Evolutionary conservation across 306 rosid species (phyloP).

Genomic region (Lupinus albus): DNA sequence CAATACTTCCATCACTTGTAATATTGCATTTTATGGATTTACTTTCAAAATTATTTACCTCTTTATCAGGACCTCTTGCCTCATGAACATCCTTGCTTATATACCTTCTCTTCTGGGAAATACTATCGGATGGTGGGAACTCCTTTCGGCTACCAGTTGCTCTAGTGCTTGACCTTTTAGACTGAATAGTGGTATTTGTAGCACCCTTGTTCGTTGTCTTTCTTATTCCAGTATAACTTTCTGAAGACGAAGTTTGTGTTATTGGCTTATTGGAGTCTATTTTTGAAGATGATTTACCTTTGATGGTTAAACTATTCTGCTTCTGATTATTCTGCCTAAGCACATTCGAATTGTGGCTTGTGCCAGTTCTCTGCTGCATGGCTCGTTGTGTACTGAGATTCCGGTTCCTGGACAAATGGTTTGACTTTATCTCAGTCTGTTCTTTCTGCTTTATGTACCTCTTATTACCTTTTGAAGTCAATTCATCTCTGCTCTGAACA

Average conservation of each 20-base stretch:
- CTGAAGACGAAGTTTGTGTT: constrained; percentile 49
- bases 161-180: constrained; percentile 49
- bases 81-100: constrained; percentile 43
- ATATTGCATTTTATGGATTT: constrained; percentile 65
- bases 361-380: constrained; percentile 56
- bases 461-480: constrained; percentile 50
- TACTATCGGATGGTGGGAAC: constrained; percentile 46
- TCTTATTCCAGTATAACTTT: constrained; percentile 45
- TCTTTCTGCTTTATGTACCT: constrained; percentile 51
- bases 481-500: constrained; percentile 52
- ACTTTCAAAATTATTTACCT: constrained; percentile 41
- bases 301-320: constrained; percentile 64
- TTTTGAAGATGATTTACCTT: constrained; percentile 56
- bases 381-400: constrained; percentile 43
- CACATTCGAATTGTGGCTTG: constrained; percentile 47
- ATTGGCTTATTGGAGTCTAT: constrained; percentile 47
- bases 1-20: constrained; percentile 50
- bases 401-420: constrained; percentile 54
- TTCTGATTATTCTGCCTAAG: constrained; percentile 79
- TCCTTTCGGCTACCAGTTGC: constrained; percentile 49
- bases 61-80: constrained; percentile 47
- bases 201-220: constrained; percentile 53
- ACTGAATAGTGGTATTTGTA: constrained; percentile 47
- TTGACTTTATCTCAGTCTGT: constrained; percentile 53
- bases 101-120: constrained; percentile 48